These are phyloP conservation scores for Candida hungchunana DNA, from an alignment of 805 yeast genomes.

Conservation along the genomic window DNA sequence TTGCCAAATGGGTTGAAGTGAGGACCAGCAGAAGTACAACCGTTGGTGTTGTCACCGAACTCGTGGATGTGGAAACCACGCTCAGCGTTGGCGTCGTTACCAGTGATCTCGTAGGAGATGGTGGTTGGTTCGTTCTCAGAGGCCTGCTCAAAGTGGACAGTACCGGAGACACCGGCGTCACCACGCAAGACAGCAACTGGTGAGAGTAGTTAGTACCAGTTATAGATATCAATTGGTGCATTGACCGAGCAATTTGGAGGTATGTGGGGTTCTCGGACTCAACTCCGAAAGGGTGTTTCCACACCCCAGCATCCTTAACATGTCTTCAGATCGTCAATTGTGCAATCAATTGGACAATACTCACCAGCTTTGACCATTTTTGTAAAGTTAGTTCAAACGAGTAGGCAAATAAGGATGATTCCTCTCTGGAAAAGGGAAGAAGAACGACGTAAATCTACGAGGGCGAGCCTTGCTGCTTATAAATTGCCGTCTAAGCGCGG, in stretches of 20 bases:
- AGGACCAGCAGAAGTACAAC: conserved; percentile 98
- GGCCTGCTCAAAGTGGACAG: conserved; percentile 81
- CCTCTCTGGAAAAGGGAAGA: too few relatives aligned
- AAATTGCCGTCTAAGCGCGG: not conserved
- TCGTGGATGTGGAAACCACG: conserved; percentile 98
- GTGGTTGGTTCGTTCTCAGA: conserved; percentile 80
- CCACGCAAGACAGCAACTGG: conserved; percentile 95
- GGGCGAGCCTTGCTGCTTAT: conserved; percentile 10
- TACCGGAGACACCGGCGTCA: conserved; percentile 84
- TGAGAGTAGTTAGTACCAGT: not conserved
- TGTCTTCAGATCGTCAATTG: not conserved
- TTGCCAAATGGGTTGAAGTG: conserved; percentile 91
- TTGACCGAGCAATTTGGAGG: not conserved
- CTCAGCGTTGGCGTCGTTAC: conserved; percentile 81
- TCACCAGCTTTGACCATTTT: conserved; percentile 30
- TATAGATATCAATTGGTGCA: not conserved
- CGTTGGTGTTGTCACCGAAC: conserved; percentile 98
- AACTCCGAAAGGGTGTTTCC: too few relatives aligned
- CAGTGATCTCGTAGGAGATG: conserved; percentile 81
- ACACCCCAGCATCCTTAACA: not conserved
- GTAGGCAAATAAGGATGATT: too few relatives aligned
- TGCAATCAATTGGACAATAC: conserved; percentile 9
- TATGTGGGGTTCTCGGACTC: conserved; percentile 1
- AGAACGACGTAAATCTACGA: too few relatives aligned
- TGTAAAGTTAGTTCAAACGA: not conserved